Evolutionary conservation across 2,329 filamentous ascomycete genomes (phyloP).

Genomic region (Cryphonectria carpinicola): DNA sequence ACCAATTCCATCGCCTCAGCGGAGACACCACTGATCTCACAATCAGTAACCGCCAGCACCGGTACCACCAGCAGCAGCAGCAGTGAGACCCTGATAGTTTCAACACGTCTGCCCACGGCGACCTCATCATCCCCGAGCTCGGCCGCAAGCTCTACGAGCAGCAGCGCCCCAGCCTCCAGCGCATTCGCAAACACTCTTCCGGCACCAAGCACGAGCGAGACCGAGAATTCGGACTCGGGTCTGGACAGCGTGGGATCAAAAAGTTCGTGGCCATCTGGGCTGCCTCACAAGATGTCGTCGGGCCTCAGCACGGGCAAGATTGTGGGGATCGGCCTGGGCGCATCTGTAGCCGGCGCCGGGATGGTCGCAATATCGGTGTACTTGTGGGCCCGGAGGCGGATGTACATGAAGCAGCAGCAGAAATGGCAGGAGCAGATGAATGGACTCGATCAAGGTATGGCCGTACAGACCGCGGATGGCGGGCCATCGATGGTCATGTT

Average conservation of each 20-base stretch:
- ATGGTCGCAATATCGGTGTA: conserved; percentile 20
- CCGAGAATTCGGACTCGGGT: neutral
- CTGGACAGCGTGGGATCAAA: neutral
- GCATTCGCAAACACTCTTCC: conserved; percentile 2
- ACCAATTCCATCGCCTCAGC: neutral
- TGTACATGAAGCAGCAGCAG: conserved; percentile 22
- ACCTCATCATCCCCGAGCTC: neutral
- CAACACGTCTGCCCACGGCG: neutral
- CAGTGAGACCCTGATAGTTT: neutral
- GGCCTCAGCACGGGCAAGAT: conserved; percentile 13
- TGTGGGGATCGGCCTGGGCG: conserved; percentile 13
- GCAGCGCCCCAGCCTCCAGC: neutral
- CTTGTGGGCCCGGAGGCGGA: conserved; percentile 14
- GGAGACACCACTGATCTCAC: conserved; percentile 1
- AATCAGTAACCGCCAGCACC: neutral
- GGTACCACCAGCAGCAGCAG: conserved; percentile 4
- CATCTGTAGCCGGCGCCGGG: conserved; percentile 17
- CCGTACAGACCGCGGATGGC: conserved; percentile 1
- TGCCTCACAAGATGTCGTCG: neutral
- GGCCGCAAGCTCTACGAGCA: neutral
- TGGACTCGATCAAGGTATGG: neutral
- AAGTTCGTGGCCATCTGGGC: neutral
- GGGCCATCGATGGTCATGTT: conserved; percentile 11
- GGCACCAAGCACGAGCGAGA: neutral
- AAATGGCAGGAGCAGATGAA: conserved; percentile 14